Percentiles rank a stretch among this genome's conserved stretches.
Conservation (phyloP, 1,284 basidiomycete genomes). For the Tilletia horrida region DNA sequence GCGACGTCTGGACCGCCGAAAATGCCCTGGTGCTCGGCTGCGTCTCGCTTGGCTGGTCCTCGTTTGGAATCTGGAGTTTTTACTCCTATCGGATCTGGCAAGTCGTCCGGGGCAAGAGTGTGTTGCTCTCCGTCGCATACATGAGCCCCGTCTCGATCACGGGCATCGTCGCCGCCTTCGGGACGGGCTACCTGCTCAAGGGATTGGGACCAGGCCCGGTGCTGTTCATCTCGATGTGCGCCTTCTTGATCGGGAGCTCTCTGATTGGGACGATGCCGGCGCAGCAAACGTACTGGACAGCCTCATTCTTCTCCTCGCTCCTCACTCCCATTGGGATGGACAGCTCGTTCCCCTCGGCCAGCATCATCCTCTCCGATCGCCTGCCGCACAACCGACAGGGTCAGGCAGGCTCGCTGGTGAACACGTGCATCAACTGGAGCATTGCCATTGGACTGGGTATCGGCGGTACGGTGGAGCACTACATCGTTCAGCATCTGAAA, state of each 20-base stretch:
- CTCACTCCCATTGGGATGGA: constrained; percentile 43
- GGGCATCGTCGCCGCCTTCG: constrained; percentile 34
- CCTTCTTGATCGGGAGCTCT: constrained; percentile 35
- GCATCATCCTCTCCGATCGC: constrained; percentile 35
- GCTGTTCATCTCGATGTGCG: constrained; percentile 33
- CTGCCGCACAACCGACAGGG: constrained; percentile 37
- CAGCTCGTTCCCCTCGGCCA: constrained; percentile 35
- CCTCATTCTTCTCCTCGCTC: constrained; percentile 27
- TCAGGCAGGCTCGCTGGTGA: constrained; percentile 38
- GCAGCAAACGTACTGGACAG: constrained; percentile 27
- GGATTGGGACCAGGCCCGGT: constrained; percentile 28
- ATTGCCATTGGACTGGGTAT: constrained; percentile 43
- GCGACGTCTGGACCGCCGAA: constrained; percentile 27
- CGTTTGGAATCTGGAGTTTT: constrained; percentile 39
- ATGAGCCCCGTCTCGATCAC: constrained; percentile 27
- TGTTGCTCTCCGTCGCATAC: constrained; percentile 26
- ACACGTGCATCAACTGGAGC: constrained; percentile 43
- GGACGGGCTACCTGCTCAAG: constrained; percentile 28
- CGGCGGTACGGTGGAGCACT: constrained; percentile 37
- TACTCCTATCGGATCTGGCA: constrained; percentile 20
- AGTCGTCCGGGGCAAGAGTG: background rate
- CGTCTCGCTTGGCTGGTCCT: constrained; percentile 34
- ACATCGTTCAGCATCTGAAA: constrained; percentile 14
- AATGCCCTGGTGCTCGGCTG: constrained; percentile 28
- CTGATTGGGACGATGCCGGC: constrained; percentile 30